Base-by-base conservation (phyloP, 192 early-diverging fungal species). In the Mortierella hygrophila region DNA sequence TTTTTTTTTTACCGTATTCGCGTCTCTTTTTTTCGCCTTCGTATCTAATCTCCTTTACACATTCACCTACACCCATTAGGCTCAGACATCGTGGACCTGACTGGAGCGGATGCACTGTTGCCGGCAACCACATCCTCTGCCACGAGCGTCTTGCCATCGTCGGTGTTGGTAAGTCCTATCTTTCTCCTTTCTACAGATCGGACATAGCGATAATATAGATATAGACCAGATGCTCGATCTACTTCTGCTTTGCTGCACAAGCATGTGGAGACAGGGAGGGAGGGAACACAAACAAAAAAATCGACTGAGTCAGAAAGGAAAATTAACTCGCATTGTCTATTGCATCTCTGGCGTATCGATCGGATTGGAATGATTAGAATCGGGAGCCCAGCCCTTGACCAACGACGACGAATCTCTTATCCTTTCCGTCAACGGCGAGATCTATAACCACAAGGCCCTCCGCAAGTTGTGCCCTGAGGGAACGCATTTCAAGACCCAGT, bases 141-240 rank as follows among this genome's bases (percentile, higher is more conserved):
- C 98, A 99, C 82, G 98, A 99, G 91, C 96, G 98, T 89, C 90
- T 99, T 72, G 98, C 98, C 49, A 99, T 99, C 79, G 98, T 99
- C 74, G 98, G 98, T 88, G 95, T 99, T 82, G 96, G 96, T 96
- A 89, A 88, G 93, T 92, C 70, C n/a, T 20, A 20, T 11, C 52
- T 41, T 41, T 70, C 26, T 49, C 54, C 44, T 11, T 26, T n/a
- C 54, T 35, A 74, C 5, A 7, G 52, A 55, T 55, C n/a, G 23
- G 26, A 4, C 11, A 46, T 46, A 35, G 44, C 44, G 57, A 26
- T 26, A n/a, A 65, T 26, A 13, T 40, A 40, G 38, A 40, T 26
- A 13, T 40, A 40, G 38, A 40, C 38, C 15, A 11, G 60, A 65
- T 65, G 11, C 11, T 65, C 8, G 60, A 65, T 32, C 49, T 46